These are phyloP conservation scores for Dactylellina parvicollis DNA, from an alignment of 2,329 filamentous ascomycete species.

Conservation along the genomic window DNA sequence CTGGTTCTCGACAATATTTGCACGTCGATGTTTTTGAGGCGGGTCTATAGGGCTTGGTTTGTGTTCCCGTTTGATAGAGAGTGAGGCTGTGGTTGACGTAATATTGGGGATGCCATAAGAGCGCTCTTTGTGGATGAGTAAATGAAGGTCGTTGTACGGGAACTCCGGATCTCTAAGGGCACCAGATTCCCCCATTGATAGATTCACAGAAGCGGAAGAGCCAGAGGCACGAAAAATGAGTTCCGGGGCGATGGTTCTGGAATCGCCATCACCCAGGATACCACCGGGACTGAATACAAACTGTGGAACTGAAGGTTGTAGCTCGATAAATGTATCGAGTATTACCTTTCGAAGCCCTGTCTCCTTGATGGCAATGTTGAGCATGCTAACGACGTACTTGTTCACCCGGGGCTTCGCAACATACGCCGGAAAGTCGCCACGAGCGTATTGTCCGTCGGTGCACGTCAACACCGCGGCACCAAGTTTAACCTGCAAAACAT, in stretches of 20 bases:
- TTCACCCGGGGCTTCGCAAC: constrained; percentile 10
- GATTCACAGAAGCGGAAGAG: neutral
- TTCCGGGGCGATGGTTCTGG: neutral
- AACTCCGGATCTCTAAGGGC: neutral
- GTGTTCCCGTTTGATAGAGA: neutral
- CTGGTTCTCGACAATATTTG: constrained; percentile 28
- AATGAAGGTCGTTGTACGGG: constrained; percentile 14
- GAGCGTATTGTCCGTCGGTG: constrained; percentile 35
- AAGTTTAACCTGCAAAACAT: constrained; percentile 38
- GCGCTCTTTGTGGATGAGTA: neutral
- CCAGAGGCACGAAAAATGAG: neutral
- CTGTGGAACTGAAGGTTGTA: constrained; percentile 18
- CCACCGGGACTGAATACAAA: constrained; percentile 13
- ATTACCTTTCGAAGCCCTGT: constrained; percentile 25
- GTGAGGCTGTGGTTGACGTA: neutral
- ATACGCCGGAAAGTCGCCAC: constrained; percentile 38
- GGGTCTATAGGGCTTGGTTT: neutral
- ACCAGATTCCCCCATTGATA: neutral
- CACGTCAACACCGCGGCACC: constrained; percentile 17
- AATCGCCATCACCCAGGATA: neutral
- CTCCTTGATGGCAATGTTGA: constrained; percentile 25
- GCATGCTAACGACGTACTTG: constrained; percentile 21
- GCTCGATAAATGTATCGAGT: constrained; percentile 36
- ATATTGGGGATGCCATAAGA: neutral
- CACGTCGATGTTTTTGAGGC: neutral